These are phyloP conservation scores for Micromonas commoda DNA, from an alignment of 139 green algal genomes.

Conservation along the genomic window DNA sequence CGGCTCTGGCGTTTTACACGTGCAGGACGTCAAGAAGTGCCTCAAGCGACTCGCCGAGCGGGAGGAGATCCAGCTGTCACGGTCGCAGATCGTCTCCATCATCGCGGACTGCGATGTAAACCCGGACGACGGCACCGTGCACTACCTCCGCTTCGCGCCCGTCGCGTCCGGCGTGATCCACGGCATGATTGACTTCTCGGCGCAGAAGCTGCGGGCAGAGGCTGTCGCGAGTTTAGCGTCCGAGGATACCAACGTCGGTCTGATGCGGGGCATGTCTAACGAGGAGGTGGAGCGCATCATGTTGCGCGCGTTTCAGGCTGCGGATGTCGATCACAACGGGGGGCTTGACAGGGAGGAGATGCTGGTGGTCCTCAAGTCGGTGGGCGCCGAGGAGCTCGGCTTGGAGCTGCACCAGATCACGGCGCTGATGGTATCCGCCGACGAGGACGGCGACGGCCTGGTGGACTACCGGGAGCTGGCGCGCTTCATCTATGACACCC, in stretches of 20 bases:
- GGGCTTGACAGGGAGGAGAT: slow-evolving; percentile 51
- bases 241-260: not conserved
- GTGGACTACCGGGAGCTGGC: slow-evolving; percentile 55
- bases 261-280: slow-evolving; percentile 16
- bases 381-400: slow-evolving; percentile 30
- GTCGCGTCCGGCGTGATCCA: slow-evolving; percentile 22
- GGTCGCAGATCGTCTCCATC: slow-evolving; percentile 27
- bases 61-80: slow-evolving; percentile 27
- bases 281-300: slow-evolving; percentile 31
- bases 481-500: slow-evolving; percentile 53
- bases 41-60: slow-evolving; percentile 19
- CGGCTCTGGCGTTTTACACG: not conserved
- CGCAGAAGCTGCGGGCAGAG: not conserved
- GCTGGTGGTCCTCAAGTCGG: slow-evolving; percentile 30
- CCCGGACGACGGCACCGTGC: slow-evolving; percentile 7
- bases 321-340: slow-evolving; percentile 47
- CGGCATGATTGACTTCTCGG: slow-evolving; percentile 24
- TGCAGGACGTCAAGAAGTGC: slow-evolving; percentile 13
- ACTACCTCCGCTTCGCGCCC: slow-evolving; percentile 26
- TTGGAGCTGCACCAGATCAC: slow-evolving; percentile 34
- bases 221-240: not conserved
- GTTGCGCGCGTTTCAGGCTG: slow-evolving; percentile 42
- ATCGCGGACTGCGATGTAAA: slow-evolving; percentile 15
- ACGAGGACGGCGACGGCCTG: slow-evolving; percentile 52
- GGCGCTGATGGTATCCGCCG: slow-evolving; percentile 7